Base-by-base conservation (phyloP, 495 filamentous ascomycete species). In the Rostrohypoxylon terebratum region DNA sequence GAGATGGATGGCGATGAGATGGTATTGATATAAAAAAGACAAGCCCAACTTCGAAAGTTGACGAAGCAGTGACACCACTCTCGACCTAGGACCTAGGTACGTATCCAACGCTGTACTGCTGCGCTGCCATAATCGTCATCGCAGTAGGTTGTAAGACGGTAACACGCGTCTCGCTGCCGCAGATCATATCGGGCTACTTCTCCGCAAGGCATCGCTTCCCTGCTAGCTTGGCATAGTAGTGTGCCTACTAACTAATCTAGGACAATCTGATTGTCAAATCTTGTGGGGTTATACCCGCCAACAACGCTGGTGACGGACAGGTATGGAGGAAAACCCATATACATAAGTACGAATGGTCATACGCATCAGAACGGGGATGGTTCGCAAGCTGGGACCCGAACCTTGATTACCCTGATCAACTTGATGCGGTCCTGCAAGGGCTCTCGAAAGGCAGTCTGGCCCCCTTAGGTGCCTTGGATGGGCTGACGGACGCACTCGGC, bases 211-310 rank as follows among this genome's bases (percentile, higher is more conserved):
- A 66, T 69, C 62, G 58, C 25, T 74, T 60, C 71, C 71, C 28
- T 70, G 66, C 33, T 59, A 50, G 36, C 61, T 69, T 66, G 45
- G 54, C 31, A 20, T 62, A 47, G 61, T 53, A 69, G 13, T 28
- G 48, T 14, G 11, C 21, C 23, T 53, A 23, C 48, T 31, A 54
- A 63, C 58, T 68, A 55, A 44, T 42, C 34, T 53, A 25, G 34
- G 55, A 68, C 47, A 47, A 66, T 69, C 48, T 69, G 55, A 44
- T 66, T 66, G 59, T 73, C 47, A 47, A 73, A 45, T 65, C 63
- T 48, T 69, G 62, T 73, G 71, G 71, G 66, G 71, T 69, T 65
- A 60, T 73, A 73, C 47, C 66, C 60, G 71, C 71, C 71, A 73
- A 59, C 61, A 20, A 69, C 61, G 31, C 13, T 62, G 61, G 53